A percentile compares a stretch with the other conserved stretches of the same genome.
These are phyloP conservation scores for Colletotrichum zoysiae DNA, from an alignment of 2,329 filamentous ascomycete species.

Conservation along the genomic window DNA sequence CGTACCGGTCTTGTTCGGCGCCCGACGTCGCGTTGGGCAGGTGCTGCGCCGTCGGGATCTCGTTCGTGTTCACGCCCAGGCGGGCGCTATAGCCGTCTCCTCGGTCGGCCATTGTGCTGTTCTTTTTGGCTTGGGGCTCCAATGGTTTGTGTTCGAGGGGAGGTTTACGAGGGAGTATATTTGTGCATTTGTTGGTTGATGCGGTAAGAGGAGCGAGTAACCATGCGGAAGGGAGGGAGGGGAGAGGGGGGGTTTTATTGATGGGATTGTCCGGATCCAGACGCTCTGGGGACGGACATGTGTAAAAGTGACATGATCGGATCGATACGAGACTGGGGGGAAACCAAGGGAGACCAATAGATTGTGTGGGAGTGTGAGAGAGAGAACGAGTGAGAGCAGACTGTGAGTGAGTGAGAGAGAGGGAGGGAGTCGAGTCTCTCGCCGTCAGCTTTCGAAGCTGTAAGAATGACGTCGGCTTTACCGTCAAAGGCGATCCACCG, in stretches of 20 bases:
- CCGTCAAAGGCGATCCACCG: slow-evolving; percentile 24
- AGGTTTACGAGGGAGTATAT: background rate
- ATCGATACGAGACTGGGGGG: background rate
- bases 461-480: slow-evolving; percentile 36
- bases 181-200: background rate
- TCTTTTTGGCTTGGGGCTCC: slow-evolving; percentile 5
- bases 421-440: background rate
- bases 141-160: slow-evolving; percentile 10
- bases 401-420: background rate
- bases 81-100: slow-evolving; percentile 43
- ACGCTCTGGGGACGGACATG: background rate
- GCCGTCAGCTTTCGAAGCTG: slow-evolving; percentile 17
- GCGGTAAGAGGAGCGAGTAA: background rate
- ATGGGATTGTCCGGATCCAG: background rate
- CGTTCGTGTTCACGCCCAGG: slow-evolving; percentile 39
- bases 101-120: slow-evolving; percentile 43
- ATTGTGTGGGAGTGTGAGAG: background rate
- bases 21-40: slow-evolving; percentile 32
- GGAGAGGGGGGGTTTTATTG: background rate
- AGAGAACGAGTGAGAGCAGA: background rate
- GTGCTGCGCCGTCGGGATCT: slow-evolving; percentile 31
- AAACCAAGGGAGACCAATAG: background rate
- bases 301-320: slow-evolving; percentile 1
- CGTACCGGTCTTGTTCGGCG: slow-evolving; percentile 44
- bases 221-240: background rate